Evolutionary conservation across 2,329 filamentous ascomycete species (phyloP).

Genomic region (Hirsutella thompsonii): DNA sequence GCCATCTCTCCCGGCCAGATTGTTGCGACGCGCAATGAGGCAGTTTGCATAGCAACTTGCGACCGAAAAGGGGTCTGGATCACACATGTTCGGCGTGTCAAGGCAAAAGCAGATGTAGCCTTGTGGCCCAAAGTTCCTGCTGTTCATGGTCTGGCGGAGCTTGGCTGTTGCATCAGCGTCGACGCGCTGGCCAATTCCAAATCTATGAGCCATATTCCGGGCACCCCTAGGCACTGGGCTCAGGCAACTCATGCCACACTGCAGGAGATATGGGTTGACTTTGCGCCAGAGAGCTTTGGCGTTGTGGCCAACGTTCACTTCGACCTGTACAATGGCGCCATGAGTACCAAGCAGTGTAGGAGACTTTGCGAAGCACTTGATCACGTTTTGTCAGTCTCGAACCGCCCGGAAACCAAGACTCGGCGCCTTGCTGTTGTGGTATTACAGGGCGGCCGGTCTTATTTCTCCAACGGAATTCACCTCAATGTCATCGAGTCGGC

Average conservation of each 20-base stretch:
- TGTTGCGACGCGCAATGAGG: constrained; percentile 21
- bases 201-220: constrained; percentile 6
- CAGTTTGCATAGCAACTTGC: constrained; percentile 22
- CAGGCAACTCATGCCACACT: constrained; percentile 16
- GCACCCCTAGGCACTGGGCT: constrained; percentile 10
- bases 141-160: constrained; percentile 17
- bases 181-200: neutral
- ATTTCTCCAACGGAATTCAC: constrained; percentile 30
- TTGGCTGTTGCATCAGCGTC: constrained; percentile 7
- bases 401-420: constrained; percentile 4
- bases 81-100: constrained; percentile 24
- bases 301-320: constrained; percentile 26
- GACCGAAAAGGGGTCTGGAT: constrained; percentile 28
- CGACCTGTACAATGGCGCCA: constrained; percentile 30
- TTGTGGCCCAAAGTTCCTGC: constrained; percentile 29
- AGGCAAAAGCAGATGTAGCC: constrained; percentile 20
- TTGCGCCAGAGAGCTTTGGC: constrained; percentile 10
- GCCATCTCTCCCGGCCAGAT: constrained; percentile 11
- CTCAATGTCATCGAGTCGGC: constrained; percentile 29
- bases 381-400: constrained; percentile 14
- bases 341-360: constrained; percentile 25
- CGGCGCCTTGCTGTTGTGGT: constrained; percentile 21
- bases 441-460: constrained; percentile 22
- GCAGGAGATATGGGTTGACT: constrained; percentile 26
- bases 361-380: constrained; percentile 22